Evolutionary conservation across 257 asterid genomes (phyloP).

Genomic region (Salvia splendens): DNA sequence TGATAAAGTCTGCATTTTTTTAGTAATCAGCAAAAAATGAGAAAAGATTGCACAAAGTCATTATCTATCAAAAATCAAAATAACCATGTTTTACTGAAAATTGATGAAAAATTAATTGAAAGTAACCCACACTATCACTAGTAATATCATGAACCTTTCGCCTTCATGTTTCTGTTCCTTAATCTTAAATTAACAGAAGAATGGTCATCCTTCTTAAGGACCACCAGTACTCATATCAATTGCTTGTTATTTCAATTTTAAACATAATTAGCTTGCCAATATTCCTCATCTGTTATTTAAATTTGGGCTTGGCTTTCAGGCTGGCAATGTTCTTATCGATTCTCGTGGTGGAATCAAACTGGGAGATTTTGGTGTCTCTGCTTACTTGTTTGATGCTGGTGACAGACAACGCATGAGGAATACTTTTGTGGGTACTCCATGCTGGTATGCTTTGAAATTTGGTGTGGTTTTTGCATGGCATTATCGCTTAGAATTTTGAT

Average conservation of each 20-base stretch:
- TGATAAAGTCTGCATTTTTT: neutral
- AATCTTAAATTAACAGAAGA: constrained; percentile 16
- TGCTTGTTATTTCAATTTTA: neutral
- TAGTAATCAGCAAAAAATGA: neutral
- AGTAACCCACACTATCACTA: constrained; percentile 2
- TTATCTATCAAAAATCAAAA: constrained; percentile 17
- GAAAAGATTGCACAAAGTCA: constrained; percentile 17
- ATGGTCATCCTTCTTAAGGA: neutral
- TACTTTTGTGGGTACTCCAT: constrained; percentile 98
- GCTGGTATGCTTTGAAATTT: constrained; percentile 70
- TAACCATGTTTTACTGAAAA: constrained; percentile 12
- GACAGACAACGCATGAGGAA: constrained; percentile 92
- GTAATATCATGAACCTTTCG: neutral
- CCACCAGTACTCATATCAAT: constrained; percentile 2
- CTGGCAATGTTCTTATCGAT: constrained; percentile 91
- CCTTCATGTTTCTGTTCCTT: neutral
- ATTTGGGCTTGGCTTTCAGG: constrained; percentile 49
- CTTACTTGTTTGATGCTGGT: constrained; percentile 93
- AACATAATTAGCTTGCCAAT: neutral
- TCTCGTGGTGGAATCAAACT: constrained; percentile 83
- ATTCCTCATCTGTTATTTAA: constrained; percentile 2
- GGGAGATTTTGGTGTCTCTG: constrained; percentile 99
- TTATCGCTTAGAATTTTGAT: constrained; percentile 13
- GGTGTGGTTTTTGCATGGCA: constrained; percentile 7
- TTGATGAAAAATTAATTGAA: neutral